Evolutionary conservation across 2,329 filamentous ascomycete species (phyloP).

Genomic region (Epichloe amarillans): DNA sequence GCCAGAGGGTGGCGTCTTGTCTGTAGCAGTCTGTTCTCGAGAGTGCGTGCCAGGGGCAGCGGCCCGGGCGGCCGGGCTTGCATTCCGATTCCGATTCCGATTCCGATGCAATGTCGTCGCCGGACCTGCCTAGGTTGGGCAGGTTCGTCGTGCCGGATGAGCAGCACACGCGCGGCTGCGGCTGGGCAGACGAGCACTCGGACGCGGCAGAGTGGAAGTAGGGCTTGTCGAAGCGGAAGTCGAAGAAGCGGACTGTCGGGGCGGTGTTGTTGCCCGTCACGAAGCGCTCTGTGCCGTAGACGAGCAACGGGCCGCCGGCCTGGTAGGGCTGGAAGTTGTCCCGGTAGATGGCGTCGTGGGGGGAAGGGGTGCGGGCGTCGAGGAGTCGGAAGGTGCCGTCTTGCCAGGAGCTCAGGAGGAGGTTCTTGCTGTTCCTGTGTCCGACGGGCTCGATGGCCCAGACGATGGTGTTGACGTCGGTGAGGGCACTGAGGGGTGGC

Average conservation of each 20-base stretch:
- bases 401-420: constrained; percentile 39
- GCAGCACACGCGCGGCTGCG: neutral
- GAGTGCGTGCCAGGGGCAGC: constrained; percentile 35
- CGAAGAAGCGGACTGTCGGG: constrained; percentile 35
- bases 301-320: constrained; percentile 32
- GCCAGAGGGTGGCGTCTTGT: constrained; percentile 34
- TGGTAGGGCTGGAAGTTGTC: constrained; percentile 37
- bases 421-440: constrained; percentile 20
- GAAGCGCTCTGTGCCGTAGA: constrained; percentile 38
- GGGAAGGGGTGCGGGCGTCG: constrained; percentile 34
- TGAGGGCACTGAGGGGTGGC: neutral
- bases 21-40: constrained; percentile 31
- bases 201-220: constrained; percentile 37
- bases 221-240: constrained; percentile 35
- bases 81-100: constrained; percentile 21
- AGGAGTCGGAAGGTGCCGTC: constrained; percentile 38
- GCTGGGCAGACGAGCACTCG: constrained; percentile 24
- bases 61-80: constrained; percentile 16
- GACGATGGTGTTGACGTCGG: constrained; percentile 24
- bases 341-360: constrained; percentile 35
- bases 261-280: constrained; percentile 32
- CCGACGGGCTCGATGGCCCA: constrained; percentile 33
- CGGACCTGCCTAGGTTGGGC: neutral
- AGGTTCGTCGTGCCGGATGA: neutral
- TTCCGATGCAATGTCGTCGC: neutral